phyloP scores from a whole-genome alignment of 805 yeast species.

The Pichia phayaonensis region DNA sequence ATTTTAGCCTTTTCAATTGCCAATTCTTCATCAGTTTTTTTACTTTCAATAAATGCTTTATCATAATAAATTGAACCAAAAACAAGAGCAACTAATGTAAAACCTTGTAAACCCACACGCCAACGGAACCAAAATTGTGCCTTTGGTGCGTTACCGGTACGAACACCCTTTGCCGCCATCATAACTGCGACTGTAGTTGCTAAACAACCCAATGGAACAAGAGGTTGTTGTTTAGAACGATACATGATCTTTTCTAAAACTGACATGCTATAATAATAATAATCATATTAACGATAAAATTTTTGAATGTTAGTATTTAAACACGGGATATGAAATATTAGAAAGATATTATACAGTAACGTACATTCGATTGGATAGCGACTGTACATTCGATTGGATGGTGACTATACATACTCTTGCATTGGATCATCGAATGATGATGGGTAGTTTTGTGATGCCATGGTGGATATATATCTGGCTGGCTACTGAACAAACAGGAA shows the following conservation, averaged over 20 bases:
- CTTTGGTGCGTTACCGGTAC: constrained; percentile 59
- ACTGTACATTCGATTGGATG: constrained; percentile 20
- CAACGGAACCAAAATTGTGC: constrained; percentile 86
- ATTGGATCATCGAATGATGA: constrained; percentile 42
- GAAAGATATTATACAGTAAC: no score
- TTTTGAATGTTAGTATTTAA: neutral
- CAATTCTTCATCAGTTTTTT: constrained; percentile 52
- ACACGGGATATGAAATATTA: neutral
- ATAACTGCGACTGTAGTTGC: constrained; percentile 76
- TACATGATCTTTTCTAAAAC: constrained; percentile 49
- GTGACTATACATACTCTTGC: constrained; percentile 38
- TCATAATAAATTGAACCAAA: constrained; percentile 73
- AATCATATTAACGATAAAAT: constrained; percentile 7
- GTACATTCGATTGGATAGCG: neutral
- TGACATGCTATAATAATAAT: constrained; percentile 28
- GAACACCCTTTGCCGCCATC: constrained; percentile 69
- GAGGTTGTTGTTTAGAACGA: constrained; percentile 77
- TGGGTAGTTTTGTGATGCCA: constrained; percentile 37
- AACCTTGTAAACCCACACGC: constrained; percentile 82
- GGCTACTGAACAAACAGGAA: neutral
- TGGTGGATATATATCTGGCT: constrained; percentile 4
- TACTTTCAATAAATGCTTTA: constrained; percentile 32
- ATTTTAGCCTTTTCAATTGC: constrained; percentile 72
- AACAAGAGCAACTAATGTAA: constrained; percentile 74
- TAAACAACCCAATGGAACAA: constrained; percentile 77